phyloP scores from a whole-genome alignment of 2,329 filamentous ascomycete genomes.

The Waltergamsia citrina region DNA sequence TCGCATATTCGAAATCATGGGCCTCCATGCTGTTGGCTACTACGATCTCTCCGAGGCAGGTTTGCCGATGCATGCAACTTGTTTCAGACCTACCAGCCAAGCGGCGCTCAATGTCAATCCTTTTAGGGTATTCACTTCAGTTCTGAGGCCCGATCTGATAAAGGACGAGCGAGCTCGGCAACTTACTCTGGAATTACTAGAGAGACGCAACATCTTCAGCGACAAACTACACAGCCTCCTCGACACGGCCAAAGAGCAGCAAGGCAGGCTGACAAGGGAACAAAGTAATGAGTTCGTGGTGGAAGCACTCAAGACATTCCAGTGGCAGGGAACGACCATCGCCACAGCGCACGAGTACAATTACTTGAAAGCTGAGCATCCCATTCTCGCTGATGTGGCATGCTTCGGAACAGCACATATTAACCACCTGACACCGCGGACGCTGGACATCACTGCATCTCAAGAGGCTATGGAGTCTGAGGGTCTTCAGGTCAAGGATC shows the following conservation, averaged over 20 bases:
- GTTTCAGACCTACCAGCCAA: conserved; percentile 30
- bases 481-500: conserved; percentile 33
- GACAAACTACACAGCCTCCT: conserved; percentile 24
- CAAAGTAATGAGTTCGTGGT: conserved; percentile 27
- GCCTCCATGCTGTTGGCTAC: conserved; percentile 39
- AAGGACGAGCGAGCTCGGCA: conserved; percentile 15
- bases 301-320: conserved; percentile 34
- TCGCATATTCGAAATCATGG: conserved; percentile 34
- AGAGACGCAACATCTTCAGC: conserved; percentile 30
- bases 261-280: conserved; percentile 12
- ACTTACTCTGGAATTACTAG: conserved; percentile 22
- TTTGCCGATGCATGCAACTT: conserved; percentile 41
- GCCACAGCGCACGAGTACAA: conserved; percentile 30
- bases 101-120: conserved; percentile 27
- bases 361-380: conserved; percentile 29
- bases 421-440: conserved; percentile 42
- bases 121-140: conserved; percentile 28
- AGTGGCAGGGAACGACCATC: conserved; percentile 32
- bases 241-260: conserved; percentile 18
- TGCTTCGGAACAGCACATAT: conserved; percentile 34
- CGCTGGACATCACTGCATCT: conserved; percentile 34
- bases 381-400: conserved; percentile 36
- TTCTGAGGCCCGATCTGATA: conserved; percentile 30
- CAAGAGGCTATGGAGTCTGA: conserved; percentile 29
- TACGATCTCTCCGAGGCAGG: conserved; percentile 37